Base-by-base conservation (phyloP, 305 asterid genomes). In the Euphrasia arctica region DNA sequence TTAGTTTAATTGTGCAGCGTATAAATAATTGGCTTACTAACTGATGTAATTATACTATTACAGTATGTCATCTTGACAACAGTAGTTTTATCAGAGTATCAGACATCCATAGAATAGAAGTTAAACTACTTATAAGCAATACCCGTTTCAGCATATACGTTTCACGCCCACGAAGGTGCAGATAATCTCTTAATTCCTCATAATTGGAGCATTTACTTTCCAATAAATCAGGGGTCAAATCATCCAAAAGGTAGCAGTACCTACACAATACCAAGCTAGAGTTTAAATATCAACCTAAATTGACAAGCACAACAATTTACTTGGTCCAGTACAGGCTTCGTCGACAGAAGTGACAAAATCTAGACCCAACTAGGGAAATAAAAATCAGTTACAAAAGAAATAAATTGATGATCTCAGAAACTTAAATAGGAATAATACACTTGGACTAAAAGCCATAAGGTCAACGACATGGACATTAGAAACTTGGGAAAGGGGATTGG, bases 241-340 rank as follows among this genome's bases (percentile, higher is more conserved):
- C 97, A 77, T 83, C 82, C 83, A 93, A 81, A 64, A 93, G 90
- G 80, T 84, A 88, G 82, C 99, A 93, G 76, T 93, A 93, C 90
- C 99, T 93, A 75, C 25, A 79, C 66, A 70, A 52, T n/a, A 54
- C 56, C 49, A 56, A 47, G 62, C 31, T 3, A 58, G 58, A 60
- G 43, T 58, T 69, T 51, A 60, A 63, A 60, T 57, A 43, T 62
- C 29, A 64, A 42, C 62, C 64, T 45, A 63, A 29, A 48, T 47
- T 52, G 50, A 42, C 56, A 25, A 9, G 43, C 10, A 8, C 43
- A 39, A 39, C 43, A 2, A 39, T 39, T 39, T 39, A 34, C 10
- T 8, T 39, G 10, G 43, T 39, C 43, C 43, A 39, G 10, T 39
- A 39, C 9, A 31, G 34, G 34, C 34, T 4, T 31, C 34, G 2